These are phyloP conservation scores for Eucalyptus virginea DNA, from an alignment of 345 rosid genomes.

Conservation along the genomic window DNA sequence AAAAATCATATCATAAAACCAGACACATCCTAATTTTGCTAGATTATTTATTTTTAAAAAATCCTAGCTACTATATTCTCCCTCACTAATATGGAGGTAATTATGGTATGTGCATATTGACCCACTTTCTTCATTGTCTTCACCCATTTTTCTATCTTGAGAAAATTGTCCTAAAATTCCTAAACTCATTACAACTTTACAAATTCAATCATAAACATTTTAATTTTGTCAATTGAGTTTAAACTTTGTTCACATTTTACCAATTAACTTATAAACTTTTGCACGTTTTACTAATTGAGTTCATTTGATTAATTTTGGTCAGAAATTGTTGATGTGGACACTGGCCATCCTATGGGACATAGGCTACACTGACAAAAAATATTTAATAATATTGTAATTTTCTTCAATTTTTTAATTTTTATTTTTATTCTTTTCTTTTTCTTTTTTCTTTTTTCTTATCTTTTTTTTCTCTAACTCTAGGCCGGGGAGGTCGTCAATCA, in stretches of 20 bases:
- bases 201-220: no score
- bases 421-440: no score
- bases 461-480: no score
- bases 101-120: not conserved
- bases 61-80: not conserved
- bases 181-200: no score
- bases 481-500: rapidly evolving
- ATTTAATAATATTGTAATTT: no score
- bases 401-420: no score
- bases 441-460: rapidly evolving
- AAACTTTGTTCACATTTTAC: no score
- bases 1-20: not conserved
- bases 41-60: no score
- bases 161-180: no score
- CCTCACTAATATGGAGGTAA: not conserved
- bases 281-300: no score
- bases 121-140: not conserved
- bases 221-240: rapidly evolving
- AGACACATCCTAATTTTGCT: not conserved
- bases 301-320: no score
- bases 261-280: no score
- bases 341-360: rapidly evolving
- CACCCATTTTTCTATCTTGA: not conserved
- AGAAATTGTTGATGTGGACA: rapidly evolving
- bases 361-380: rapidly evolving